Percentiles rank a stretch among this genome's conserved stretches.
These are phyloP conservation scores for Sporothrix brunneoviolacea DNA, from an alignment of 2,329 filamentous ascomycete genomes.

Conservation along the genomic window DNA sequence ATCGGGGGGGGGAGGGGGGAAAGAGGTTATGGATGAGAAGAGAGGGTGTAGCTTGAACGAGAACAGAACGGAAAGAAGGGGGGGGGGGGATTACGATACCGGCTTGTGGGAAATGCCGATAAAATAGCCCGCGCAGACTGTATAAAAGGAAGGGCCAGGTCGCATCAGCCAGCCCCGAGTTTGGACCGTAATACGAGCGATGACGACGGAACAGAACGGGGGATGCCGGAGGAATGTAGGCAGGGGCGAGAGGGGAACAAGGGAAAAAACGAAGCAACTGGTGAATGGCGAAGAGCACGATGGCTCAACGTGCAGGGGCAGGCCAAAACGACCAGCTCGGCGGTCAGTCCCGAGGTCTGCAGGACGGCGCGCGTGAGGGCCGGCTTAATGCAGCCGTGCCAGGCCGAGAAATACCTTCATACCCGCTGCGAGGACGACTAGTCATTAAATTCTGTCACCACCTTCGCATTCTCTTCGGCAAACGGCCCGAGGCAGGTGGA, in stretches of 20 bases:
- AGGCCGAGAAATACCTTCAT: slow-evolving; percentile 9
- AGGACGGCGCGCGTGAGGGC: background rate
- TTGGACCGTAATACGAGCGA: no score
- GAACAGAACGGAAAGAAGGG: background rate
- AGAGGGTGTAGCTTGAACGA: background rate
- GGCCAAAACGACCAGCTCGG: slow-evolving; percentile 1
- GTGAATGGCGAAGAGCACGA: background rate
- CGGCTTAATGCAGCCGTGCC: slow-evolving; percentile 9
- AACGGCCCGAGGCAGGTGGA: slow-evolving; percentile 1
- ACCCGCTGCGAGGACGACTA: no score
- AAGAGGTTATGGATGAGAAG: background rate
- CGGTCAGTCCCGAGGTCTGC: background rate
- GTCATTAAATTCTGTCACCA: no score
- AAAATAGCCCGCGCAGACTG: no score
- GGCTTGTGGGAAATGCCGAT: no score
- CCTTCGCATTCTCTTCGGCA: slow-evolving; percentile 11
- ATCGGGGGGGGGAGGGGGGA: background rate
- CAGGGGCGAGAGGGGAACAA: no score
- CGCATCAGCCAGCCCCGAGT: no score
- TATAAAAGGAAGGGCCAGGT: no score
- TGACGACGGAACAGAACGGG: slow-evolving; percentile 4
- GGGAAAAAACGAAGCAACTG: no score
- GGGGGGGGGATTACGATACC: background rate
- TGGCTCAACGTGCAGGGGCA: slow-evolving; percentile 4
- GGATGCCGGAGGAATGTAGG: slow-evolving; percentile 3